phyloP scores from a whole-genome alignment of 225 moss, liverwort and hornwort species.

The Anthoceros angustus region DNA sequence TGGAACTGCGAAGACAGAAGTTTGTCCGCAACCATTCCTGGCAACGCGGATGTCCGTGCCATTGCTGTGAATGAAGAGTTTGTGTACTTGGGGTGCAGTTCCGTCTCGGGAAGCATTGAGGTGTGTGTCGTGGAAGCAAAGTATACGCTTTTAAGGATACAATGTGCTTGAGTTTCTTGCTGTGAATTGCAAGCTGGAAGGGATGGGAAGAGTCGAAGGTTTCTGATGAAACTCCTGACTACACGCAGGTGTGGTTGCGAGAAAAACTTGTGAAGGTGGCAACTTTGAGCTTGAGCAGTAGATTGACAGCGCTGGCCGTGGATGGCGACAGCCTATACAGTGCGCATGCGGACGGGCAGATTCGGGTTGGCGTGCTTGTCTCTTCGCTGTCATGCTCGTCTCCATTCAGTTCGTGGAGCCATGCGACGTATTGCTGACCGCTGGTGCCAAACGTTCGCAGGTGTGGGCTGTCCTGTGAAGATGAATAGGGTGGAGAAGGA shows the following conservation, averaged over 20 bases:
- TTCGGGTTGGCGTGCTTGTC: conserved; percentile 22
- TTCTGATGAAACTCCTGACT: neutral
- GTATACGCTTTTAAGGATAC: neutral
- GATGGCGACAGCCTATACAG: conserved; percentile 34
- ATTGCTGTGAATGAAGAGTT: conserved; percentile 35
- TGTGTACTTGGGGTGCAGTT: conserved; percentile 25
- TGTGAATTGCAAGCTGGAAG: neutral
- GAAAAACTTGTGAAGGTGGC: conserved; percentile 26
- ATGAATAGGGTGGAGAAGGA: no score
- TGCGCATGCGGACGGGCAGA: conserved; percentile 31
- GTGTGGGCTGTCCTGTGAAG: neutral
- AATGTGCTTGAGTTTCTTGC: neutral
- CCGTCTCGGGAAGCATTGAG: conserved; percentile 26
- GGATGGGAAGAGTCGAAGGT: neutral
- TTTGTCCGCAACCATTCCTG: conserved; percentile 15
- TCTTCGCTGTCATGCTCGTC: neutral
- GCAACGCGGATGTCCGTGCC: conserved; percentile 30
- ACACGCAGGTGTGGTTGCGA: conserved; percentile 29
- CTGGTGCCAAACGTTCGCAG: neutral
- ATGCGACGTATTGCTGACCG: neutral
- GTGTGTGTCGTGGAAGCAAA: conserved; percentile 7
- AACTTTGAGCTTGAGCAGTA: conserved; percentile 28
- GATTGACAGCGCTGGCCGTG: conserved; percentile 21
- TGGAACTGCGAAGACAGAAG: conserved; percentile 28
- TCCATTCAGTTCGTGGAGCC: neutral